Evolutionary conservation across 2,329 filamentous ascomycete species (phyloP), one percentile per base, ranked within the genome.

Genomic region (Cordyceps cicadae): DNA sequence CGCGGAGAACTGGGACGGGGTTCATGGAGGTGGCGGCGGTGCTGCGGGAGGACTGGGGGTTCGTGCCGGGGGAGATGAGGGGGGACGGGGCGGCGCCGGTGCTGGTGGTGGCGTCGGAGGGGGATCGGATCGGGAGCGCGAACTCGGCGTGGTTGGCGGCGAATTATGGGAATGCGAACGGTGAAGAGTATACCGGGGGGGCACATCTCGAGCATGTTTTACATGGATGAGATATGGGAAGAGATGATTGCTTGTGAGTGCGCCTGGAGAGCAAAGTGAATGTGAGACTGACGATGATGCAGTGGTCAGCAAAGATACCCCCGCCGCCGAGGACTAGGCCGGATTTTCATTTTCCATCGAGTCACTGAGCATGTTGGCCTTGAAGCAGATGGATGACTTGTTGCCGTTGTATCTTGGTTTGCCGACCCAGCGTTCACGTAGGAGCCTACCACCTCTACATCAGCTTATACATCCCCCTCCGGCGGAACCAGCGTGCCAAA

Each of bases 11-110:
- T 68, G 66, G 65, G 65, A 66, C 29, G 67, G 67, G 66, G 7
- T 68, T 67, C 29, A 63, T 66, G 54, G 65, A 68, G 24, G 65
- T 66, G 39, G 62, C 64, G 1, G 66, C 67, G 49, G 64, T 67
- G 26, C 60, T 68, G 21, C 64, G 66, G 58, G 63, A 64, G 1
- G 65, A 67, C 34, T 67, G 67, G 66, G 67, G 66, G 2, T 67
- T 67, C 45, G 60, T 64, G 7, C 64, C 65, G 3, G 43, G 49
- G 2, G 45, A 46, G 21, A 52, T 68, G 1, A 64, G 66, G 26
- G 65, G 66, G 26, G 65, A 67, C 24, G 55, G 54, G 63, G 58
- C 52, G 3, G 67, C 65, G 58, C 63, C 64, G 0, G 32, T 67
- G 45, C 32, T 68, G 8, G 56, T 67, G 5, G 63, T 66, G 11